Conservation (phyloP, 352 stramenopile species). For the Phytophthora megakarya region DNA sequence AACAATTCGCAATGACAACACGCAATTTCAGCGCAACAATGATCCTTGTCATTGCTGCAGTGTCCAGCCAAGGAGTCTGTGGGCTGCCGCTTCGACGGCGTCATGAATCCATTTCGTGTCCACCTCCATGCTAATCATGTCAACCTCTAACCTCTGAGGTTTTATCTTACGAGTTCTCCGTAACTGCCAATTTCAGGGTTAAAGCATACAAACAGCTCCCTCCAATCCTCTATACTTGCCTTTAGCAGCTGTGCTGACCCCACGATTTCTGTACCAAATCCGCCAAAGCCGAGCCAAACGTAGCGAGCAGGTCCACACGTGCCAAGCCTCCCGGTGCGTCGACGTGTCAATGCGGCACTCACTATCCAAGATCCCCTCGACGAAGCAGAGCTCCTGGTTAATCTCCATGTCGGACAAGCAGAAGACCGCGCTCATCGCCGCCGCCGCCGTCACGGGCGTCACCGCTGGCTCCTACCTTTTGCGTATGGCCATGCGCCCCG, state of each 20-base stretch:
- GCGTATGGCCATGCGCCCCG: slow-evolving; percentile 67
- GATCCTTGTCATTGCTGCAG: background rate
- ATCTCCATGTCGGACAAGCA: slow-evolving; percentile 55
- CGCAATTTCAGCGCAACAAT: background rate
- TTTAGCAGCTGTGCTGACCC: slow-evolving; percentile 8
- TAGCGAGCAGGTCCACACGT: slow-evolving; percentile 22
- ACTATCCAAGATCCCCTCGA: slow-evolving; percentile 36
- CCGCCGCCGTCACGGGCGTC: slow-evolving; percentile 63
- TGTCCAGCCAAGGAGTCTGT: background rate
- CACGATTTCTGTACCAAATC: slow-evolving; percentile 32
- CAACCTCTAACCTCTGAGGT: background rate
- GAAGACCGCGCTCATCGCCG: slow-evolving; percentile 75
- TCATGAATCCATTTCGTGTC: slow-evolving; percentile 39
- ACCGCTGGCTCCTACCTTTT: slow-evolving; percentile 72
- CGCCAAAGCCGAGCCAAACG: slow-evolving; percentile 21
- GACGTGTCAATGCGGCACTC: slow-evolving; percentile 34
- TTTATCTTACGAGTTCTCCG: background rate
- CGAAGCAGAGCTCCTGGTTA: slow-evolving; percentile 13
- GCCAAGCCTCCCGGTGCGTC: background rate
- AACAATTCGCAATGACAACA: background rate
- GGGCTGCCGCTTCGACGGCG: slow-evolving; percentile 11
- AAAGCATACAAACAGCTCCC: slow-evolving; percentile 23
- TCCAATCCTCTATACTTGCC: slow-evolving; percentile 15
- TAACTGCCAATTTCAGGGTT: slow-evolving; percentile 17
- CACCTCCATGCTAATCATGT: slow-evolving; percentile 3